Conservation (phyloP, 148 eudicot genomes). For the Amaranthus palmeri region DNA sequence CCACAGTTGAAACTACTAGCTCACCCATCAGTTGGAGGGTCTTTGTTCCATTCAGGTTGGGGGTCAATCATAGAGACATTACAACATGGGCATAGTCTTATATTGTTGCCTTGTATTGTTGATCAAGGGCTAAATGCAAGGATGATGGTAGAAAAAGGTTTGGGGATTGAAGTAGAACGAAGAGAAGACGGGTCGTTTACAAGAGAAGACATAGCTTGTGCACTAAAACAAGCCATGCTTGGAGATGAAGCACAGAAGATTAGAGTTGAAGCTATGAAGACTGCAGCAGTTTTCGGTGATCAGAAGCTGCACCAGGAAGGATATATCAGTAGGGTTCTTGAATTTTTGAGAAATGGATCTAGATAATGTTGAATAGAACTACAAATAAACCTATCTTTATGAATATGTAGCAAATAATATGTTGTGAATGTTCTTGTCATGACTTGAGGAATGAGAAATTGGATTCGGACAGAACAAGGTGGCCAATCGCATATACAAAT, state of each 20-base stretch:
- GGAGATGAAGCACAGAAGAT: slow-evolving; percentile 29
- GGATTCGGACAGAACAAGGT: too few species aligned
- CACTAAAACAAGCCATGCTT: slow-evolving; percentile 31
- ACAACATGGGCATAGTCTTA: slow-evolving; percentile 30
- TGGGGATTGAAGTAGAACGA: slow-evolving; percentile 38
- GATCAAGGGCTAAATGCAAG: slow-evolving; percentile 41
- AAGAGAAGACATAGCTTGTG: slow-evolving; percentile 31
- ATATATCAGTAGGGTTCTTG: slow-evolving; percentile 13
- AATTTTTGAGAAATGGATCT: slow-evolving; percentile 8
- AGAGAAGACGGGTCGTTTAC: slow-evolving; percentile 40
- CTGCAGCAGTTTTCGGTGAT: slow-evolving; percentile 24
- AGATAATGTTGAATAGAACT: too few species aligned
- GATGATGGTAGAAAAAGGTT: slow-evolving; percentile 33
- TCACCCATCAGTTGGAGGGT: slow-evolving; percentile 37
- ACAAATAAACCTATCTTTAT: too few species aligned
- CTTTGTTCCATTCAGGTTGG: slow-evolving; percentile 39
- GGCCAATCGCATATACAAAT: too few species aligned
- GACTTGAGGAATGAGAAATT: too few species aligned
- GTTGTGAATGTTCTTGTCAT: too few species aligned
- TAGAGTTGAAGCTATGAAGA: slow-evolving; percentile 12
- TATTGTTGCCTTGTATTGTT: slow-evolving; percentile 30
- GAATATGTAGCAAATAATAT: too few species aligned
- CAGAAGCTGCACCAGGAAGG: slow-evolving; percentile 21
- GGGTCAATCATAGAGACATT: slow-evolving; percentile 37
- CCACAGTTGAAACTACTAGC: slow-evolving; percentile 39